phyloP scores from a whole-genome alignment of 805 yeast species.

The Myxozyma geophila region DNA sequence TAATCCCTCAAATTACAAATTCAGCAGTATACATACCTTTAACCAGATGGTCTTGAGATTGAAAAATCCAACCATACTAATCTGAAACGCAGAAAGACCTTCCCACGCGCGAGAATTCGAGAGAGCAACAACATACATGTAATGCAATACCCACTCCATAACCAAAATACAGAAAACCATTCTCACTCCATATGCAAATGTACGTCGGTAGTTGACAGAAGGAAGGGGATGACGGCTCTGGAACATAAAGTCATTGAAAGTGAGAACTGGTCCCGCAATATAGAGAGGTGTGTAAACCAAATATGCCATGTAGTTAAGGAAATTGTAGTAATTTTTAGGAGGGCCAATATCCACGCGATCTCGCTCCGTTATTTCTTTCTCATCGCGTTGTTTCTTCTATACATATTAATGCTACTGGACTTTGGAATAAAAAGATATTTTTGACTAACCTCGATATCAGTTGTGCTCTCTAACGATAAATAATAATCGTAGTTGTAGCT shows the following conservation, averaged over 20 bases:
- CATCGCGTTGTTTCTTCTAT: slow-evolving; percentile 30
- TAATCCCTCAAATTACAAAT: not conserved
- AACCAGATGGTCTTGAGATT: slow-evolving; percentile 92
- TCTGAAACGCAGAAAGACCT: slow-evolving; percentile 86
- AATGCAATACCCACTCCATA: slow-evolving; percentile 90
- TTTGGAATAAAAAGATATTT: not conserved
- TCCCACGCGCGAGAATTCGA: slow-evolving; percentile 89
- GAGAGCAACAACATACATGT: slow-evolving; percentile 90
- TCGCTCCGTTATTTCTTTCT: slow-evolving; percentile 54
- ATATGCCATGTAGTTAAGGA: slow-evolving; percentile 74
- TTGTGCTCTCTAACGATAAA: slow-evolving; percentile 8
- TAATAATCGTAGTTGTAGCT: slow-evolving; percentile 79
- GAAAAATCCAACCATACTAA: slow-evolving; percentile 91
- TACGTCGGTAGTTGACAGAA: slow-evolving; percentile 61
- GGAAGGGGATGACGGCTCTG: slow-evolving; percentile 64
- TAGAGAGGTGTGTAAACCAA: slow-evolving; percentile 83
- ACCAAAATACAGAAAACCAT: slow-evolving; percentile 73
- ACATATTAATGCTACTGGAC: slow-evolving; percentile 10
- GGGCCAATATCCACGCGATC: slow-evolving; percentile 69
- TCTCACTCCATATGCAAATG: slow-evolving; percentile 65
- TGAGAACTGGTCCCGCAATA: slow-evolving; percentile 92
- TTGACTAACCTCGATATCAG: slow-evolving; percentile 32
- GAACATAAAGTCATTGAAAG: slow-evolving; percentile 87
- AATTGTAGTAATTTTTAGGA: slow-evolving; percentile 61
- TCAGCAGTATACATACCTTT: slow-evolving; percentile 49